These are phyloP conservation scores for Penstemon barbatus DNA, from an alignment of 257 asterid genomes.

Conservation along the genomic window DNA sequence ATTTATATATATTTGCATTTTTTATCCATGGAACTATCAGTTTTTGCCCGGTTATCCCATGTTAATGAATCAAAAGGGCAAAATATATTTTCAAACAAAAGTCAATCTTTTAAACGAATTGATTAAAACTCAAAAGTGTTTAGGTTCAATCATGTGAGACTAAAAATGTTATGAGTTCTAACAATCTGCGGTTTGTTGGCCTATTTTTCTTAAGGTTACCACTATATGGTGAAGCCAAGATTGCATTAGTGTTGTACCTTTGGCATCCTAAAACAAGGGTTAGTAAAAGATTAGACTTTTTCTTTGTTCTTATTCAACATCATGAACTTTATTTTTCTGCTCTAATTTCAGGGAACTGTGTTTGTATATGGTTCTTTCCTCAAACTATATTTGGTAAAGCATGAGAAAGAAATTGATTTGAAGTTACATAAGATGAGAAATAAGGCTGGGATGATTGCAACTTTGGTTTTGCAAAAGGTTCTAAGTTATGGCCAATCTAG, in stretches of 20 bases:
- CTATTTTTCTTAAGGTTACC: constrained; percentile 44
- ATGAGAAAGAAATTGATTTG: constrained; percentile 49
- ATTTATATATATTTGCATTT: no score
- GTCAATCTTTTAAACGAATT: no score
- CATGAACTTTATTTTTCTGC: neutral
- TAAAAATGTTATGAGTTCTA: no score
- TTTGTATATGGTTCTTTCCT: constrained; percentile 40
- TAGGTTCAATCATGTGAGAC: no score
- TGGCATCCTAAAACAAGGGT: constrained; percentile 66
- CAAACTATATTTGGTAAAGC: constrained; percentile 39
- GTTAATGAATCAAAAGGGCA: no score
- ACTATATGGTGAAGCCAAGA: constrained; percentile 56
- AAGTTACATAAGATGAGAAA: constrained; percentile 40
- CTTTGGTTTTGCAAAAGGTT: constrained; percentile 40
- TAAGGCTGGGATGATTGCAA: constrained; percentile 16
- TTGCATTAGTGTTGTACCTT: constrained; percentile 53
- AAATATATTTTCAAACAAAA: no score
- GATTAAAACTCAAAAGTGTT: no score
- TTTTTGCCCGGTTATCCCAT: no score
- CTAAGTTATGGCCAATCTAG: constrained; percentile 34
- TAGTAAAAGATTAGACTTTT: neutral
- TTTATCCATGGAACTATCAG: no score
- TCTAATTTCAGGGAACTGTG: constrained; percentile 42
- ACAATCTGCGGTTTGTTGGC: neutral
- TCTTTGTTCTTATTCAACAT: neutral